These are phyloP conservation scores for Phaeophleospora eucalypticola DNA, from an alignment of 2,329 filamentous ascomycete genomes.

Conservation along the genomic window DNA sequence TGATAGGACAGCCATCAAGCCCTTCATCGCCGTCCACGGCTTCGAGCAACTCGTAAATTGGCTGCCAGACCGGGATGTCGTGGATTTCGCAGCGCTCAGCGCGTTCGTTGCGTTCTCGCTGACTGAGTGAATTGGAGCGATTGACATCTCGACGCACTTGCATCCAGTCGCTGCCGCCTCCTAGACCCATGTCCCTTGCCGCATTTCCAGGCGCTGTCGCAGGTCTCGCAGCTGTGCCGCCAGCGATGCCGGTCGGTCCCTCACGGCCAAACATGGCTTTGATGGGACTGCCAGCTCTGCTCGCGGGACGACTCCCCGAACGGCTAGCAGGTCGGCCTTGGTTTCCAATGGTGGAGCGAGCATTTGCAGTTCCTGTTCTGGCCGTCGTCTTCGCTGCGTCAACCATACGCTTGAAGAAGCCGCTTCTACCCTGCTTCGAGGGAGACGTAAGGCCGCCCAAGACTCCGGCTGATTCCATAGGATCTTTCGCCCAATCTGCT, in stretches of 20 bases:
- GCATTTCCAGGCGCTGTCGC: slow-evolving; percentile 33
- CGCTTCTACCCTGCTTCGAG: slow-evolving; percentile 70
- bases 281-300: slow-evolving; percentile 41
- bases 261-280: slow-evolving; percentile 45
- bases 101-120: slow-evolving; percentile 78
- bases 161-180: slow-evolving; percentile 77
- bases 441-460: slow-evolving; percentile 74
- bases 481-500: slow-evolving; percentile 55
- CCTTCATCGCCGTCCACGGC: slow-evolving; percentile 86
- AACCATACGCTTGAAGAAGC: slow-evolving; percentile 93
- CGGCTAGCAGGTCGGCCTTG: slow-evolving; percentile 31
- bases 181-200: slow-evolving; percentile 67
- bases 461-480: slow-evolving; percentile 62
- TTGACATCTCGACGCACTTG: slow-evolving; percentile 95
- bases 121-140: slow-evolving; percentile 86
- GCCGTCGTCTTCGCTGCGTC: slow-evolving; percentile 85
- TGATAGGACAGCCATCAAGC: slow-evolving; percentile 76
- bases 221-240: slow-evolving; percentile 38
- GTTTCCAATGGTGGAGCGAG: slow-evolving; percentile 73
- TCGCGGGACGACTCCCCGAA: slow-evolving; percentile 38
- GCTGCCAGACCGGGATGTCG: slow-evolving; percentile 81
- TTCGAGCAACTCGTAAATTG: slow-evolving; percentile 83
- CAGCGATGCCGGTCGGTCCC: slow-evolving; percentile 53
- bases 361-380: slow-evolving; percentile 72
- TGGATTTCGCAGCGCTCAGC: slow-evolving; percentile 91